Evolutionary conservation across 345 rosid genomes (phyloP), one percentile per base, ranked within the genome.

Genomic region (Eucalyptus melliodora): DNA sequence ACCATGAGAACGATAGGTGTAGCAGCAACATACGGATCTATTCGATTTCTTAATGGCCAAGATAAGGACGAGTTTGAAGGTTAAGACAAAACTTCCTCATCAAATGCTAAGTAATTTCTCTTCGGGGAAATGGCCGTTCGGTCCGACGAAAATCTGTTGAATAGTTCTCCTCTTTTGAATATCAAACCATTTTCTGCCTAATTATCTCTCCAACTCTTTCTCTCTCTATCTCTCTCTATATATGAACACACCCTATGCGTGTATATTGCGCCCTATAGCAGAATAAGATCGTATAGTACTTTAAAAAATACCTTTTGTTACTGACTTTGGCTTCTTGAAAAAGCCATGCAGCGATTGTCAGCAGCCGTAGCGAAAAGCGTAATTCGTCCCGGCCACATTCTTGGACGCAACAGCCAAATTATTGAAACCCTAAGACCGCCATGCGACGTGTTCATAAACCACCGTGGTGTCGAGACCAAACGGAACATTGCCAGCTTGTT

Each of bases 391-490:
- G 42, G 17, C 40, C 85, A 3, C 88, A 65, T 60, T 47, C 88
- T 90, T 72, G 47, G 42, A 86, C 90, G 80, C 56, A 56, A 44
- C 6, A 82, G 51, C 80, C 88, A 88, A 60, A 77, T 10, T 37
- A 86, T 72, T 88, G 89, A n/a, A 40, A 40, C 87, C 86, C 56
- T 50, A 37, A 67, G 47, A 86, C 90, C 90, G 50, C 88, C 92
- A 1, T 95, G 95, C 80, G 96, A 97, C 45, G 93, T 97, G 13
- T 97, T 97, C 94, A 97, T 97, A 67, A 97, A 93, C 59, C 99
- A 97, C 77, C 93, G 99, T 2, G 96, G 98, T 4, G 92, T 87
- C 12, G 99, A 97, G 49, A 97, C 99, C 3, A 97, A 96, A 91
- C 93, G 95, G 88, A 96, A 94, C 34, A 90, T 97, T 82, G 93